Conservation (phyloP, 2,329 filamentous ascomycete genomes). For the Celoporthe dispersa region DNA sequence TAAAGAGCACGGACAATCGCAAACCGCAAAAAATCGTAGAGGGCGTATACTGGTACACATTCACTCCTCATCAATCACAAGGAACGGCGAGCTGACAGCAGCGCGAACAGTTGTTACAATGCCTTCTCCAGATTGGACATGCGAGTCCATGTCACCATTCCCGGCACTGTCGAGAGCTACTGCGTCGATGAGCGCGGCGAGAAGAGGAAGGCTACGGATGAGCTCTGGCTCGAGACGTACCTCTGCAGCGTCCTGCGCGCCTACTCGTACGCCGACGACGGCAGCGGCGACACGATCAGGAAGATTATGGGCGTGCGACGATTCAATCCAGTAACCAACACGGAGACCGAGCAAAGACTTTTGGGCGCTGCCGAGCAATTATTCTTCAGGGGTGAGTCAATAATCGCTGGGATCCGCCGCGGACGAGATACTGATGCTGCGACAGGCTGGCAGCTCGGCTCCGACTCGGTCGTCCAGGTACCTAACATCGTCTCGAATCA, state of each 20-base stretch:
- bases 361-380: constrained; percentile 90
- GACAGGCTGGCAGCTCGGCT: constrained; percentile 89
- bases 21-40: constrained; percentile 87
- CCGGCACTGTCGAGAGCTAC: constrained; percentile 94
- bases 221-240: constrained; percentile 96
- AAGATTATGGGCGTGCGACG: constrained; percentile 96
- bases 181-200: constrained; percentile 97
- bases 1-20: constrained; percentile 77
- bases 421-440: constrained; percentile 23
- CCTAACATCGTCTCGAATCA: constrained; percentile 97
- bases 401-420: no score
- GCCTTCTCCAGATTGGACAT: constrained; percentile 97
- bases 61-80: constrained; percentile 11
- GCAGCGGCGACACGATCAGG: constrained; percentile 90
- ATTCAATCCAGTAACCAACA: constrained; percentile 97
- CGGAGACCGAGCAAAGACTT: constrained; percentile 97
- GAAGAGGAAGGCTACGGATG: constrained; percentile 89
- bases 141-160: constrained; percentile 97
- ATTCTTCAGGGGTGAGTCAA: constrained; percentile 79
- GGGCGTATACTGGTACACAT: constrained; percentile 83
- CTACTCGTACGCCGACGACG: constrained; percentile 96
- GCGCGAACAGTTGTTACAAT: constrained; percentile 79
- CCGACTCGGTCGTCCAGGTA: constrained; percentile 95
- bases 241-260: constrained; percentile 92
- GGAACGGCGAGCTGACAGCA: constrained; percentile 29